A percentile compares a stretch with the other conserved stretches of the same genome.
These are phyloP conservation scores for Phaeosphaeria sp. DNA, from an alignment of 2,329 filamentous ascomycete genomes.

Conservation along the genomic window DNA sequence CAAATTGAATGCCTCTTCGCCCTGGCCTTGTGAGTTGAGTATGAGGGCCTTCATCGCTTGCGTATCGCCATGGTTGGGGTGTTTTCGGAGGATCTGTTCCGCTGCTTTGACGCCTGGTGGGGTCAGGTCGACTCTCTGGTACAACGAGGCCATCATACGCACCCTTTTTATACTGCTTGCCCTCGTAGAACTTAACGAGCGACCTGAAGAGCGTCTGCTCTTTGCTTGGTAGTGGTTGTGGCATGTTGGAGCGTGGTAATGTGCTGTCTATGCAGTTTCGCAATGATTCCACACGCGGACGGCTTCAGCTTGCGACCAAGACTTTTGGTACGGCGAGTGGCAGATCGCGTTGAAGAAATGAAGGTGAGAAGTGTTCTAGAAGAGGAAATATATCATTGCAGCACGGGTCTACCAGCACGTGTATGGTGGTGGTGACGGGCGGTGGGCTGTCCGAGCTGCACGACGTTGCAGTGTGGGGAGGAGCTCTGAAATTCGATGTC, in stretches of 20 bases:
- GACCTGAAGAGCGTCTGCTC: conserved; percentile 93
- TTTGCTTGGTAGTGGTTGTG: conserved; percentile 79
- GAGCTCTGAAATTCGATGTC: conserved; percentile 41
- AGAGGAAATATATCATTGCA: conserved; percentile 16
- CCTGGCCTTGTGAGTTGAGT: conserved; percentile 88
- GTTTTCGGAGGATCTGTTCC: conserved; percentile 94
- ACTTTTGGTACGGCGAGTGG: conserved; percentile 6
- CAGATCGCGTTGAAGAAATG: background rate
- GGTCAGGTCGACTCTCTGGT: conserved; percentile 27
- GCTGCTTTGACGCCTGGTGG: conserved; percentile 82
- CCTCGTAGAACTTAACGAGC: conserved; percentile 94
- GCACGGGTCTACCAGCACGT: conserved; percentile 4
- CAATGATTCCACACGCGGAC: conserved; percentile 1
- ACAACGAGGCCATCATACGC: conserved; percentile 19
- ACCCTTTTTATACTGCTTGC: conserved; percentile 96
- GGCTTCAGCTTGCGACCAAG: conserved; percentile 17
- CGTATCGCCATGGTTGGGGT: conserved; percentile 95
- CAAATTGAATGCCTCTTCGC: conserved; percentile 90
- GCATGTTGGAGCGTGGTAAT: conserved; percentile 59
- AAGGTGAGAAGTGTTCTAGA: conserved; percentile 9
- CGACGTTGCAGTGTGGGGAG: conserved; percentile 39
- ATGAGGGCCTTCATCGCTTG: conserved; percentile 99
- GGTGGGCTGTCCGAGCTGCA: conserved; percentile 14
- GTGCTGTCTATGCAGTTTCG: conserved; percentile 9
- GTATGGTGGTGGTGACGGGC: conserved; percentile 6